These are phyloP conservation scores for Pinus tabuliformis DNA, from an alignment of 75 land plant species.

Conservation along the genomic window DNA sequence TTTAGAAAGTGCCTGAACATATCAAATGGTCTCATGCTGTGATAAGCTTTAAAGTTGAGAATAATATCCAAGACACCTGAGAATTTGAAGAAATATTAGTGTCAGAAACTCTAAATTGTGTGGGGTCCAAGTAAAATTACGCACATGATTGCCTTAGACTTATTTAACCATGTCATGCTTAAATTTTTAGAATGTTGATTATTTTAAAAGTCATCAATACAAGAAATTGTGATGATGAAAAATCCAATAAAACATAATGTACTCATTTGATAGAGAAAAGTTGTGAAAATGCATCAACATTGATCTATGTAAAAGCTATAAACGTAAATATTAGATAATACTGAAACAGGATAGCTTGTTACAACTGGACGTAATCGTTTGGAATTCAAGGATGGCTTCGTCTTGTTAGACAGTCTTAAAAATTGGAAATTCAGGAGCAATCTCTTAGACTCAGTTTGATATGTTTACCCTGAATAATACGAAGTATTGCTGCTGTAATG, in stretches of 20 bases:
- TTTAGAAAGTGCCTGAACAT: constrained; percentile 73
- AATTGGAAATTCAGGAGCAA: not conserved
- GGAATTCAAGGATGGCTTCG: no score
- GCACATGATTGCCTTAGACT: not conserved
- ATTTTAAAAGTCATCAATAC: not conserved
- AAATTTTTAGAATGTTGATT: not conserved
- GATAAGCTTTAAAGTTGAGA: constrained; percentile 83
- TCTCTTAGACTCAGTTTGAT: not conserved
- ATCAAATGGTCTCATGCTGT: constrained; percentile 58
- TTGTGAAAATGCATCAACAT: not conserved
- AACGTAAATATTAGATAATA: not conserved
- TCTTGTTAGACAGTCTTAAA: not conserved
- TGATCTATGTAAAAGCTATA: not conserved
- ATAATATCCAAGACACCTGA: constrained; percentile 81
- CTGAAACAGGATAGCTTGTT: not conserved
- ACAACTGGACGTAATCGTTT: no score
- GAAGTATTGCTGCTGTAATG: constrained; percentile 88
- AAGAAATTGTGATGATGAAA: not conserved
- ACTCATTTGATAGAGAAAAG: not conserved
- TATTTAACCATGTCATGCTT: not conserved
- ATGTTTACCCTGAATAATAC: constrained; percentile 78
- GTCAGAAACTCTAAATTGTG: not conserved
- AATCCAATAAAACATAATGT: not conserved
- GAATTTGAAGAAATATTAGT: constrained; percentile 1
- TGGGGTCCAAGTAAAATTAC: not conserved